Percentiles rank a stretch among this genome's conserved stretches.
These are phyloP conservation scores for Cyclocybe cylindracea DNA, from an alignment of 768 basidiomycete species.

Conservation along the genomic window DNA sequence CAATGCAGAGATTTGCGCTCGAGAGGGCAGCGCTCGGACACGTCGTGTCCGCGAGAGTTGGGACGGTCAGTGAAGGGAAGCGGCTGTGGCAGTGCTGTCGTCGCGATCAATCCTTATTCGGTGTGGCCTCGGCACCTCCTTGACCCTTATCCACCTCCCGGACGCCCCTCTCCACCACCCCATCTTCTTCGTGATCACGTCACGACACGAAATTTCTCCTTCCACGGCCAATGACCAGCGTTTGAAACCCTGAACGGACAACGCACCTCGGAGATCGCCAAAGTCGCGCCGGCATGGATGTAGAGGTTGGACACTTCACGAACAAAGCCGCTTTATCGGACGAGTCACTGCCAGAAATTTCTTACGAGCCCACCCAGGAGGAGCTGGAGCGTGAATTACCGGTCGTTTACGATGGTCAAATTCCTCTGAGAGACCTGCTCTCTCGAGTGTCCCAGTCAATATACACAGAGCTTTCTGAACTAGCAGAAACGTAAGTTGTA, in stretches of 20 bases:
- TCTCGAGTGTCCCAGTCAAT: constrained; percentile 77
- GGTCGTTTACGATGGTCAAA: constrained; percentile 69
- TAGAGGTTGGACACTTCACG: constrained; percentile 10
- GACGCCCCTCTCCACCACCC: no score
- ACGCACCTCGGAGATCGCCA: constrained; percentile 3
- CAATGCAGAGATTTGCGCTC: no score
- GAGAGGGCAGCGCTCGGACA: no score
- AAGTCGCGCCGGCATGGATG: constrained; percentile 4
- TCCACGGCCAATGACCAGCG: not conserved
- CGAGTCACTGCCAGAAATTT: constrained; percentile 25
- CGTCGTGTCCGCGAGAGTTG: no score
- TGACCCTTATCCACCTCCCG: no score
- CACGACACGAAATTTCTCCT: no score
- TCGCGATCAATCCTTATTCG: no score
- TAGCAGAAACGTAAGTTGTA: constrained; percentile 78
- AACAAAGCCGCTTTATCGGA: constrained; percentile 19
- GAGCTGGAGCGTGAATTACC: constrained; percentile 77
- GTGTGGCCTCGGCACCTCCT: no score
- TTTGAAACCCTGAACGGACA: not conserved
- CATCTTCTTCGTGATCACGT: no score
- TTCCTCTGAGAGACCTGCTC: constrained; percentile 71
- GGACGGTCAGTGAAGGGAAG: no score
- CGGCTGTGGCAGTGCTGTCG: no score
- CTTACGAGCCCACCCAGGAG: constrained; percentile 42
- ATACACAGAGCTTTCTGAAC: constrained; percentile 80